phyloP scores from a whole-genome alignment of 2,329 filamentous ascomycete genomes.

The Xylariaceae sp. region DNA sequence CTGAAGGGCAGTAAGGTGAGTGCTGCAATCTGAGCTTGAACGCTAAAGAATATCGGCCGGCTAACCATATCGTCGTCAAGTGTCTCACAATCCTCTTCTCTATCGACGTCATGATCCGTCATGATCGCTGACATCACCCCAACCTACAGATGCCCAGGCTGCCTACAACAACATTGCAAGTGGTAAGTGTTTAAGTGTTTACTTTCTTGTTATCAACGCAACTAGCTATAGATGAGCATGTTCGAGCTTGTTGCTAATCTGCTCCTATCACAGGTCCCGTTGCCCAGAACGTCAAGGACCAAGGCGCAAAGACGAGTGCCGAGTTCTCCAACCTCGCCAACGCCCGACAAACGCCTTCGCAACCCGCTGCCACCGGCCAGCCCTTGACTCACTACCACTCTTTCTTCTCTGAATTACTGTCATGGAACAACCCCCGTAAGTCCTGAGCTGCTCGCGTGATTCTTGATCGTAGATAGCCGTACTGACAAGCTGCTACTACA shows the following conservation, averaged over 20 bases:
- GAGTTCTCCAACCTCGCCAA: constrained; percentile 63
- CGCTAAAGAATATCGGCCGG: constrained; percentile 20
- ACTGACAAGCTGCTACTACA: constrained; percentile 39
- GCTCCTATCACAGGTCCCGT: constrained; percentile 52
- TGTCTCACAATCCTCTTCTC: constrained; percentile 34
- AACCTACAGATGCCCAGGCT: constrained; percentile 50
- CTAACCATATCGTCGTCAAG: constrained; percentile 39
- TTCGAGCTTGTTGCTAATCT: constrained; percentile 19
- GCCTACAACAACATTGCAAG: constrained; percentile 52
- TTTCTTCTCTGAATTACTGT: constrained; percentile 69
- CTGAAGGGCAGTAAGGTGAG: constrained; percentile 59
- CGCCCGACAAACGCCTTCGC: constrained; percentile 56
- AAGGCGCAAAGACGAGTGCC: constrained; percentile 55
- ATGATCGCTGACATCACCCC: constrained; percentile 36
- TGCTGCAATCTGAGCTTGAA: constrained; percentile 17
- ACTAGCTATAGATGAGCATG: not conserved
- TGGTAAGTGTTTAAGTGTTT: constrained; percentile 49
- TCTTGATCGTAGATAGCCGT: constrained; percentile 2
- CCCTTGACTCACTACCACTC: constrained; percentile 71
- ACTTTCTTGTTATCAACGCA: not conserved
- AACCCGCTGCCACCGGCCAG: constrained; percentile 61
- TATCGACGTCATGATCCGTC: constrained; percentile 20
- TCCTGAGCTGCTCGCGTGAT: constrained; percentile 26
- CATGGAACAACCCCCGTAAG: constrained; percentile 70
- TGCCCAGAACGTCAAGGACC: constrained; percentile 60